These are phyloP conservation scores for Farysia itapuensis DNA, from an alignment of 1,284 basidiomycete genomes.

Conservation along the genomic window DNA sequence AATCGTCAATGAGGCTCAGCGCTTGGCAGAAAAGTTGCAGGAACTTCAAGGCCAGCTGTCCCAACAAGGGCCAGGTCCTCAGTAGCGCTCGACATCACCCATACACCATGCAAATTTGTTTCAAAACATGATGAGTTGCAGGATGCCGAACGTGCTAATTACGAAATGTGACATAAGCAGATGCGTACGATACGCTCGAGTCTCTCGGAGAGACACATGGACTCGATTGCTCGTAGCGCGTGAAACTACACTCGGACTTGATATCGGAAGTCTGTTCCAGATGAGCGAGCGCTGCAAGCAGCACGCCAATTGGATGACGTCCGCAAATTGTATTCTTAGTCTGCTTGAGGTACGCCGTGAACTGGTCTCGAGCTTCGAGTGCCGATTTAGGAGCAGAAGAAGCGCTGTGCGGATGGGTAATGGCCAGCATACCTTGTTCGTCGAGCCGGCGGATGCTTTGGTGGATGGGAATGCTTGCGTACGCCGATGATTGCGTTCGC, in stretches of 20 bases:
- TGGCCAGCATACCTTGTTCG: conserved; percentile 74
- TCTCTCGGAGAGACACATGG: conserved; percentile 71
- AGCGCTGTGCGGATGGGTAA: conserved; percentile 64
- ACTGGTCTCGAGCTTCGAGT: conserved; percentile 28
- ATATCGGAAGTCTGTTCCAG: conserved; percentile 65
- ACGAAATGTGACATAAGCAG: conserved; percentile 65
- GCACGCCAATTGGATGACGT: conserved; percentile 87
- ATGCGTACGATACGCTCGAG: conserved; percentile 93
- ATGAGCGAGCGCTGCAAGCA: conserved; percentile 74
- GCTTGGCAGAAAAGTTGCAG: conserved; percentile 50
- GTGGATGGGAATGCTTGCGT: conserved; percentile 46
- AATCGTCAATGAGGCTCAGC: conserved; percentile 52
- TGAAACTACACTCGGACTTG: conserved; percentile 42
- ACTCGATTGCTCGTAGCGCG: conserved; percentile 71
- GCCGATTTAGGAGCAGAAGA: conserved; percentile 39
- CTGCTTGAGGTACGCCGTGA: conserved; percentile 70
- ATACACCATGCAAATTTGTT: too few relatives aligned
- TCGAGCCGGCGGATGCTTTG: conserved; percentile 75
- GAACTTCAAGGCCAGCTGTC: conserved; percentile 40
- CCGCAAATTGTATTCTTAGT: conserved; percentile 98
- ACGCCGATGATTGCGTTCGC: neutral
- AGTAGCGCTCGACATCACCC: too few relatives aligned
- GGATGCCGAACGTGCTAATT: neutral
- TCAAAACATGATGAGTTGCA: too few relatives aligned
- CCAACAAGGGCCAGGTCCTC: too few relatives aligned